Conservation (phyloP, 1,284 basidiomycete species). For the Abortiporus biennis region DNA sequence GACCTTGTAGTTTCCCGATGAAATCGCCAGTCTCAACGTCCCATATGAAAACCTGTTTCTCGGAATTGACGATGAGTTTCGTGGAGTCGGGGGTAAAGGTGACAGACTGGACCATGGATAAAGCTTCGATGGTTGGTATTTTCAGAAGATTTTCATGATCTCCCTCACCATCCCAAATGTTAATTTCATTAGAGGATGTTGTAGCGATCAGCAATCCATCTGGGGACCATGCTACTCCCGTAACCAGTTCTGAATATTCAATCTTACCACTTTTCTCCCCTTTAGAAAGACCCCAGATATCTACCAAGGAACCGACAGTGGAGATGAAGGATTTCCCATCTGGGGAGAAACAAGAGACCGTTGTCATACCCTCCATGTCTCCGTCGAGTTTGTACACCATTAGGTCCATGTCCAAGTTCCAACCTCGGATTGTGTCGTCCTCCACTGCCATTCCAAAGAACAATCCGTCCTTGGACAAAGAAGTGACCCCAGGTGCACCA, state of each 20-base stretch:
- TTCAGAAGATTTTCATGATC: no score
- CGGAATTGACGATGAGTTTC: not conserved
- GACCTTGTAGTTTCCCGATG: conserved; percentile 12
- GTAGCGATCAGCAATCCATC: conserved; percentile 18
- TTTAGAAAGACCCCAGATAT: conserved; percentile 16
- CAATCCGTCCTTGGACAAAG: conserved; percentile 4
- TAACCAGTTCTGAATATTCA: conserved; percentile 12
- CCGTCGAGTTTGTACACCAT: conserved; percentile 2
- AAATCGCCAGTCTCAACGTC: conserved; percentile 14
- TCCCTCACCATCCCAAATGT: not conserved
- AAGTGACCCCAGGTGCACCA: conserved; percentile 1
- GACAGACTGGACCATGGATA: conserved; percentile 1
- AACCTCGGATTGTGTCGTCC: conserved; percentile 6
- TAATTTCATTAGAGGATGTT: conserved; percentile 12
- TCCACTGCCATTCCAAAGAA: conserved; percentile 6
- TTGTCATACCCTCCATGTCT: conserved; percentile 12
- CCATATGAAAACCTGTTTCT: conserved; percentile 12
- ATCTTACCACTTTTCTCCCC: conserved; percentile 10
- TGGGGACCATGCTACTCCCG: conserved; percentile 16
- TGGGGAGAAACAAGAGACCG: conserved; percentile 17
- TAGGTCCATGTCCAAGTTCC: conserved; percentile 8
- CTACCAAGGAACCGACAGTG: conserved; percentile 12
- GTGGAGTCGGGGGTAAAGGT: not conserved
- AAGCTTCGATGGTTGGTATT: no score
- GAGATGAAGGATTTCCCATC: conserved; percentile 16